These are phyloP conservation scores for Populus simonii DNA, from an alignment of 345 rosid species.

Conservation along the genomic window DNA sequence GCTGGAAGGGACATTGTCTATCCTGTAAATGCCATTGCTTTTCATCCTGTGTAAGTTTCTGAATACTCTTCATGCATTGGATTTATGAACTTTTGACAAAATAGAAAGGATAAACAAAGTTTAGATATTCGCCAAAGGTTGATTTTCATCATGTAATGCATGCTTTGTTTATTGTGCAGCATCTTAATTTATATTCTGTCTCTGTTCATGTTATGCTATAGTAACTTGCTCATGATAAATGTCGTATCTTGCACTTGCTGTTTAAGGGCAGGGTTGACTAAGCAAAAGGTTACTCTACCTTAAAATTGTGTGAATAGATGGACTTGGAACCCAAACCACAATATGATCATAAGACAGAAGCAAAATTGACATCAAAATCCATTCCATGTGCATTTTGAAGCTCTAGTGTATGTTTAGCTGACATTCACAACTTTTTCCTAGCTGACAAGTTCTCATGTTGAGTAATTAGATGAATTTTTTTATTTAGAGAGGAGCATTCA, in stretches of 20 bases:
- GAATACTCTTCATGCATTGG: background rate
- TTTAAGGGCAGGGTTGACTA: background rate
- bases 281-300: background rate
- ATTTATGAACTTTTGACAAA: background rate
- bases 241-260: background rate
- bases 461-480: background rate
- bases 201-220: background rate
- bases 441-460: background rate
- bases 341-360: background rate
- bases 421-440: background rate
- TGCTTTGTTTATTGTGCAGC: background rate
- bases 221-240: background rate
- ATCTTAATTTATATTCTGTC: too few relatives aligned
- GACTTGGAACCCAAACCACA: too few relatives aligned
- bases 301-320: background rate
- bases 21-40: constrained; percentile 94
- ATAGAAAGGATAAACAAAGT: background rate
- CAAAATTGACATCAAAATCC: background rate
- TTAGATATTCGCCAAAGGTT: background rate
- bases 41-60: constrained; percentile 91
- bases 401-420: background rate
- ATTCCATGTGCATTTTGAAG: background rate
- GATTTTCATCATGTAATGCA: background rate
- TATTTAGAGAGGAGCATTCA: background rate
- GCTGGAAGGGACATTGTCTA: constrained; percentile 94